Percentiles rank a stretch among this genome's conserved stretches.
Conservation (phyloP, 441 rosid genomes). For the Populus hybrid region DNA sequence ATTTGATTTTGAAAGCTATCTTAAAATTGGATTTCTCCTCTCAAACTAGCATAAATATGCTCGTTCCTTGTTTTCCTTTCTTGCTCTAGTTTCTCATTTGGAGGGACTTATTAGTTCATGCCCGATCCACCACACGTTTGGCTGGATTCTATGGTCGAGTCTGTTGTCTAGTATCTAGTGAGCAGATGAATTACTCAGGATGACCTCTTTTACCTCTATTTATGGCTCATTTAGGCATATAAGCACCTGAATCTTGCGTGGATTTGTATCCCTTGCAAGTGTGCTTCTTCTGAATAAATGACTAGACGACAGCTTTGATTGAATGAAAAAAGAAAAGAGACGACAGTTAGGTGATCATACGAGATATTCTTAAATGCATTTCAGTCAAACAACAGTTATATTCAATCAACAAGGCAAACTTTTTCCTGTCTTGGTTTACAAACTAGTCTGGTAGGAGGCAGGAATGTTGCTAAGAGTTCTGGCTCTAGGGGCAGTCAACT, state of each 20-base stretch:
- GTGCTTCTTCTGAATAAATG: neutral
- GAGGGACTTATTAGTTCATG: neutral
- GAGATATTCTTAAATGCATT: neutral
- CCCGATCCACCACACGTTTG: neutral
- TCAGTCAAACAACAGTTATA: neutral
- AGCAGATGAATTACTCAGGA: neutral
- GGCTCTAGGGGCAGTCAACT: too few species aligned
- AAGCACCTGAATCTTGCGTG: too few species aligned
- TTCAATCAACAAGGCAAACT: neutral
- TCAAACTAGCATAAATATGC: neutral
- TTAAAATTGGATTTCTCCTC: neutral
- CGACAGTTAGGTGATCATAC: neutral
- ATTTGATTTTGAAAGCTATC: neutral
- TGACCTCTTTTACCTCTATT: neutral
- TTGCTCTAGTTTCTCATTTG: neutral
- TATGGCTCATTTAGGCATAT: neutral
- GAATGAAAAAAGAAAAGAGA: neutral
- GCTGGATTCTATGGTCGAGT: neutral
- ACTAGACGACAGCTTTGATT: neutral
- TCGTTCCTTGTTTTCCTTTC: neutral
- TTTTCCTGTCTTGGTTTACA: neutral
- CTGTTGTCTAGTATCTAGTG: neutral
- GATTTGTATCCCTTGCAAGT: conserved; percentile 9
- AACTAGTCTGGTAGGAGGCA: neutral
- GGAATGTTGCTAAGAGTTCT: neutral